A percentile compares a stretch with the other conserved stretches of the same genome.
Conservation (phyloP, 129 eudicot genomes). For the Flaveria trinervia region DNA sequence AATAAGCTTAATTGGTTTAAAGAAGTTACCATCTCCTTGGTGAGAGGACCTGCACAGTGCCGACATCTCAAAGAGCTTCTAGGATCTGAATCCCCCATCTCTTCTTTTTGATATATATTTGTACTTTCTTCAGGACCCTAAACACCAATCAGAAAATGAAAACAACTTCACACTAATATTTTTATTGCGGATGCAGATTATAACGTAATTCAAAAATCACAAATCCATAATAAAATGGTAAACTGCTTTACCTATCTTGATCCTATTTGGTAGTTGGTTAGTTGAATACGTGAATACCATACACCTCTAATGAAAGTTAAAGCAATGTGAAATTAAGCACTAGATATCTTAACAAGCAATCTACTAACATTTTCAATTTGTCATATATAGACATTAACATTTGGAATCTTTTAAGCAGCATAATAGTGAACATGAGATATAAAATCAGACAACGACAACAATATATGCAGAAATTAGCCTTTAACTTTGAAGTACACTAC, state of each 20-base stretch:
- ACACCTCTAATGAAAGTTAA: not conserved
- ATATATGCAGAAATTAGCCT: too few relatives aligned
- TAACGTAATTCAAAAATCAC: constrained; percentile 7
- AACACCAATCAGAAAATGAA: constrained; percentile 23
- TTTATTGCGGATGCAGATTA: constrained; percentile 9
- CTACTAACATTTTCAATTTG: not conserved
- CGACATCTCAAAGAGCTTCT: constrained; percentile 50
- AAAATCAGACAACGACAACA: too few relatives aligned
- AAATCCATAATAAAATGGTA: not conserved
- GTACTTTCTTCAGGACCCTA: constrained; percentile 18
- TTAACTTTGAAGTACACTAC: too few relatives aligned
- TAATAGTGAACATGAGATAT: not conserved
- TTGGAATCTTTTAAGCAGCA: not conserved
- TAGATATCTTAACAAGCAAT: not conserved
- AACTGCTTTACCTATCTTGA: not conserved
- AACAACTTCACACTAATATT: not conserved
- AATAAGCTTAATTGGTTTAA: constrained; percentile 3
- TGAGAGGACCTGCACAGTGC: constrained; percentile 89
- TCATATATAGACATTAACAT: not conserved
- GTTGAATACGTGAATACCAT: not conserved
- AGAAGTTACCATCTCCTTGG: constrained; percentile 64
- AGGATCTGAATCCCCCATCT: constrained; percentile 51
- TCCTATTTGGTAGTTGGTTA: not conserved
- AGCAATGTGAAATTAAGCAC: not conserved
- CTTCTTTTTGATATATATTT: constrained; percentile 11